Evolutionary conservation across 768 basidiomycete genomes (phyloP).

Genomic region (Russula virescens): DNA sequence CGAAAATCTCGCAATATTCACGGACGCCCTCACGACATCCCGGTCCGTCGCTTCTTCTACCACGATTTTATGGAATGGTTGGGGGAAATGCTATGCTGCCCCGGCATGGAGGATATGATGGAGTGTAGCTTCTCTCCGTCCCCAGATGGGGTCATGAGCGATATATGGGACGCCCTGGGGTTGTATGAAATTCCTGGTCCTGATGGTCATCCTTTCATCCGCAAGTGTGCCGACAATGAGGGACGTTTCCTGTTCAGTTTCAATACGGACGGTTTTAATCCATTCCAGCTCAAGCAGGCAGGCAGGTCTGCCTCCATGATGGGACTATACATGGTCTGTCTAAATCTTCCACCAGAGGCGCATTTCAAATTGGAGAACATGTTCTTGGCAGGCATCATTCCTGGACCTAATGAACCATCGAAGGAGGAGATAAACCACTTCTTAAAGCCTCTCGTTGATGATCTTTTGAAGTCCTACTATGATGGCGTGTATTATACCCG

Average conservation of each 20-base stretch:
- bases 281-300: background rate
- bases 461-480: slow-evolving; percentile 34
- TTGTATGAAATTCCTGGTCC: too few species aligned
- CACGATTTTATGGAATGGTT: background rate
- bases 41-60: background rate
- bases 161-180: too few species aligned
- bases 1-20: background rate
- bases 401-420: slow-evolving; percentile 37
- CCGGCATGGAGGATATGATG: background rate
- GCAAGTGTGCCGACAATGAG: background rate
- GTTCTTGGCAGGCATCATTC: slow-evolving; percentile 38
- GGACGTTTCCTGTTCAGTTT: background rate
- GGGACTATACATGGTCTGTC: background rate
- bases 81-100: background rate
- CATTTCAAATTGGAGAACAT: slow-evolving; percentile 37
- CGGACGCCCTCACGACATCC: background rate
- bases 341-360: slow-evolving; percentile 26
- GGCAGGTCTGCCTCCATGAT: background rate
- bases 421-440: slow-evolving; percentile 35
- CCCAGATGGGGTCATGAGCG: too few species aligned
- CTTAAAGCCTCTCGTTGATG: slow-evolving; percentile 35
- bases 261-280: too few species aligned
- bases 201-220: background rate
- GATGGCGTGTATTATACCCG: slow-evolving; percentile 30
- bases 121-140: background rate